phyloP scores from a whole-genome alignment of 177 flowering plant genomes.

The Tripterygium wilfordii region DNA sequence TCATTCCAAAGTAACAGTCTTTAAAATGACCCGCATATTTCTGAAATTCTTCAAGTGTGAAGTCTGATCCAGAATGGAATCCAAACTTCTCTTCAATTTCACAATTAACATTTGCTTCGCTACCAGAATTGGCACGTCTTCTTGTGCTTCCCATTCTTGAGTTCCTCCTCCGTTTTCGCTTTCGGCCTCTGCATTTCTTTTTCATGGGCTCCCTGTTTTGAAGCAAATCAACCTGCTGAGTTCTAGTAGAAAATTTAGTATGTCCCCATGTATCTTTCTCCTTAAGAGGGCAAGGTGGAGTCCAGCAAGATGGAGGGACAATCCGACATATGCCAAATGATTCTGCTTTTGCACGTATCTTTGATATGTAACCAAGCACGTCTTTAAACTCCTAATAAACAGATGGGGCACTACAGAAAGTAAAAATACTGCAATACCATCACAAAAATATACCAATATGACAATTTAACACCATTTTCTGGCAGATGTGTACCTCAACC shows the following conservation, averaged over 20 bases:
- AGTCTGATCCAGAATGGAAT: constrained; percentile 73
- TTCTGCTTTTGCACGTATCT: constrained; percentile 60
- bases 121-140: constrained; percentile 28
- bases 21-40: constrained; percentile 54
- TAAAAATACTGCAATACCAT: not conserved
- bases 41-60: constrained; percentile 66
- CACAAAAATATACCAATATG: not conserved
- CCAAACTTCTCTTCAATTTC: constrained; percentile 78
- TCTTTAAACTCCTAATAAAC: constrained; percentile 75
- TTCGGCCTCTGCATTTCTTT: constrained; percentile 47
- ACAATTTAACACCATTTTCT: not conserved
- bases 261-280: constrained; percentile 55
- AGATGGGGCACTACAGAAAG: constrained; percentile 2
- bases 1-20: constrained; percentile 47
- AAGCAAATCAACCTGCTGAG: constrained; percentile 74
- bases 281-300: constrained; percentile 68
- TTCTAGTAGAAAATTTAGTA: constrained; percentile 62
- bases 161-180: constrained; percentile 50
- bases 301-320: constrained; percentile 84
- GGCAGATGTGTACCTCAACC: constrained; percentile 43
- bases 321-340: constrained; percentile 86
- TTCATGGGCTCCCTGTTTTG: constrained; percentile 80
- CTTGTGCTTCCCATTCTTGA: constrained; percentile 35
- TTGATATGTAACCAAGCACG: constrained; percentile 63
- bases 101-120: constrained; percentile 35